Percentiles rank a stretch among this genome's conserved stretches.
phyloP scores from a whole-genome alignment of 2,329 filamentous ascomycete species.

The Pseudogymnoascus sp. region DNA sequence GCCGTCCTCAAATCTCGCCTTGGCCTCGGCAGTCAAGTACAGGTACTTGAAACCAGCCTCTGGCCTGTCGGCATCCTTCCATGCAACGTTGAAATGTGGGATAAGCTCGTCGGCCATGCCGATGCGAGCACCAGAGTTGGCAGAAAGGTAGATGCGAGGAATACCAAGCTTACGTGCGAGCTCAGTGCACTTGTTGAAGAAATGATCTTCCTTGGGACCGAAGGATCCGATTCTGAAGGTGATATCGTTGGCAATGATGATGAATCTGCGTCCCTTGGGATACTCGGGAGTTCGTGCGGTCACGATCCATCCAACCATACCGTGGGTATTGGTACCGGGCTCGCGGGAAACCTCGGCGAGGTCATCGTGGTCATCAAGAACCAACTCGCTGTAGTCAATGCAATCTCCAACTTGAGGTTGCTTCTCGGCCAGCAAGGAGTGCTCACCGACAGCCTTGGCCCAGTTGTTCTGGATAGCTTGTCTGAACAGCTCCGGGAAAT shows the following conservation, averaged over 20 bases:
- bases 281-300: slow-evolving; percentile 94
- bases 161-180: slow-evolving; percentile 89
- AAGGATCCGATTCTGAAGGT: slow-evolving; percentile 99
- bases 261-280: slow-evolving; percentile 80
- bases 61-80: slow-evolving; percentile 77
- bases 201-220: slow-evolving; percentile 90
- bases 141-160: slow-evolving; percentile 93
- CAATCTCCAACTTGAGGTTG: slow-evolving; percentile 83
- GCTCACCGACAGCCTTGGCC: slow-evolving; percentile 65
- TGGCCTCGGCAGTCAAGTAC: slow-evolving; percentile 79
- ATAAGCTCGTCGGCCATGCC: slow-evolving; percentile 96
- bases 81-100: slow-evolving; percentile 93
- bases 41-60: slow-evolving; percentile 94
- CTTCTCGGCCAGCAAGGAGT: slow-evolving; percentile 67
- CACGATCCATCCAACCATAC: slow-evolving; percentile 98
- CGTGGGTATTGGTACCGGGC: slow-evolving; percentile 88
- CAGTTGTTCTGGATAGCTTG: slow-evolving; percentile 96
- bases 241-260: slow-evolving; percentile 98
- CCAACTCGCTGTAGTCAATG: slow-evolving; percentile 87
- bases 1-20: slow-evolving; percentile 77
- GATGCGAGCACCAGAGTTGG: slow-evolving; percentile 96
- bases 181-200: slow-evolving; percentile 99
- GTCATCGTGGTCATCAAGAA: slow-evolving; percentile 88
- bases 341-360: slow-evolving; percentile 90
- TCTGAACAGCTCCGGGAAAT: slow-evolving; percentile 98